These are phyloP conservation scores for Flueggea neowawraea DNA, from an alignment of 441 rosid species.

Conservation along the genomic window DNA sequence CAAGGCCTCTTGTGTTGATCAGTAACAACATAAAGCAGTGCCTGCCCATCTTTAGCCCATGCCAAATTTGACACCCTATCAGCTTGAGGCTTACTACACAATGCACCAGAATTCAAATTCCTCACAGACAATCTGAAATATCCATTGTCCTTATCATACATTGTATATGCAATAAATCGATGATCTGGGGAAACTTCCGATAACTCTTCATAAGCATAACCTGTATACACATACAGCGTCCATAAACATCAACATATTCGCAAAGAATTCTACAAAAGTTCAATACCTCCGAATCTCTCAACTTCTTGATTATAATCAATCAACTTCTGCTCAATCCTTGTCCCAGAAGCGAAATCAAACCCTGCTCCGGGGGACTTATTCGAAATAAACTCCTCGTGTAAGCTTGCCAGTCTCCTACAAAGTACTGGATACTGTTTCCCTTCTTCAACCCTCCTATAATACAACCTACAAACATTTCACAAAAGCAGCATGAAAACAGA, in stretches of 20 bases:
- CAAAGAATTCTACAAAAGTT: no score
- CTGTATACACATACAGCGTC: constrained; percentile 28
- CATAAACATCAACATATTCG: no score
- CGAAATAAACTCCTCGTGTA: constrained; percentile 83
- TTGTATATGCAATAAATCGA: constrained; percentile 85
- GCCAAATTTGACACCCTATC: constrained; percentile 80
- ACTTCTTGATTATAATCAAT: constrained; percentile 95
- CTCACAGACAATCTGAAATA: constrained; percentile 75
- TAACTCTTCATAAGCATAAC: constrained; percentile 93
- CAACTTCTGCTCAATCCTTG: constrained; percentile 91
- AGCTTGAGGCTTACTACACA: constrained; percentile 92
- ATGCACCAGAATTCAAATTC: constrained; percentile 88
- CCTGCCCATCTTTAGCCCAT: constrained; percentile 91
- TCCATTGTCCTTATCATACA: constrained; percentile 96
- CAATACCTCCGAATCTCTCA: constrained; percentile 87
- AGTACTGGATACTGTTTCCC: constrained; percentile 87
- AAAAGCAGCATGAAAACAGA: no score
- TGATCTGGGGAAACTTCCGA: constrained; percentile 95
- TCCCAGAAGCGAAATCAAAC: constrained; percentile 86
- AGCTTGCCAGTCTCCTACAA: constrained; percentile 72
- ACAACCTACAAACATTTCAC: constrained; percentile 45
- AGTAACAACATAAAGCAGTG: constrained; percentile 83
- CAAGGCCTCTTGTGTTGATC: constrained; percentile 82
- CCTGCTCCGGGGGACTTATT: constrained; percentile 74
- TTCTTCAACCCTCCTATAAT: constrained; percentile 88